Evolutionary conservation across 2,329 filamentous ascomycete genomes (phyloP).

Genomic region (Colletotrichum caudatum): DNA sequence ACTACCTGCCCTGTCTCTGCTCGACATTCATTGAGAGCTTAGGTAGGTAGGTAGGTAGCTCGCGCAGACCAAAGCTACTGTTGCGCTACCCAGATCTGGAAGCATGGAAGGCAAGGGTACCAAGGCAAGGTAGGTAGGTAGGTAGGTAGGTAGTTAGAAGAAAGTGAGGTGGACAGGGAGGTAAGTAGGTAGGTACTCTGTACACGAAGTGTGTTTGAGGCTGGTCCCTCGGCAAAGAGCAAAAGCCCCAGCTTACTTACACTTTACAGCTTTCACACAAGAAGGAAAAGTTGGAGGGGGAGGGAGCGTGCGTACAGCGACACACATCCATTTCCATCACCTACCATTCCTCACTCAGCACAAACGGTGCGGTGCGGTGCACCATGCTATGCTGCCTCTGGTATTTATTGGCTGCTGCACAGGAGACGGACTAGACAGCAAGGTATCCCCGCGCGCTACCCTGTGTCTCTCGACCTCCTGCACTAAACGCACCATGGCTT

Average conservation of each 20-base stretch:
- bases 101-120: neutral
- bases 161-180: conserved; percentile 2
- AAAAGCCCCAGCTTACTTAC: conserved; percentile 1
- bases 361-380: neutral
- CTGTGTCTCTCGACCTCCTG: neutral
- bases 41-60: too few species aligned
- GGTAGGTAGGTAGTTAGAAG: neutral
- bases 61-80: neutral
- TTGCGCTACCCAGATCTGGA: neutral
- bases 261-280: neutral
- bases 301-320: neutral
- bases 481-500: neutral
- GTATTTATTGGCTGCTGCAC: conserved; percentile 1
- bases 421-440: neutral
- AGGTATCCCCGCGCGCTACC: neutral
- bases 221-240: conserved; percentile 9
- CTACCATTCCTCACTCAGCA: neutral
- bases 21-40: neutral
- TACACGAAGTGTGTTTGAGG: neutral
- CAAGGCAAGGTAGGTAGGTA: neutral
- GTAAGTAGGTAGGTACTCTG: too few species aligned
- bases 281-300: neutral
- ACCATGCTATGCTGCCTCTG: neutral
- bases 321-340: neutral
- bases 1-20: neutral